A percentile compares a stretch with the other conserved stretches of the same genome.
Evolutionary conservation across 768 basidiomycete genomes (phyloP).

Genomic region (Tulasnella calospora): DNA sequence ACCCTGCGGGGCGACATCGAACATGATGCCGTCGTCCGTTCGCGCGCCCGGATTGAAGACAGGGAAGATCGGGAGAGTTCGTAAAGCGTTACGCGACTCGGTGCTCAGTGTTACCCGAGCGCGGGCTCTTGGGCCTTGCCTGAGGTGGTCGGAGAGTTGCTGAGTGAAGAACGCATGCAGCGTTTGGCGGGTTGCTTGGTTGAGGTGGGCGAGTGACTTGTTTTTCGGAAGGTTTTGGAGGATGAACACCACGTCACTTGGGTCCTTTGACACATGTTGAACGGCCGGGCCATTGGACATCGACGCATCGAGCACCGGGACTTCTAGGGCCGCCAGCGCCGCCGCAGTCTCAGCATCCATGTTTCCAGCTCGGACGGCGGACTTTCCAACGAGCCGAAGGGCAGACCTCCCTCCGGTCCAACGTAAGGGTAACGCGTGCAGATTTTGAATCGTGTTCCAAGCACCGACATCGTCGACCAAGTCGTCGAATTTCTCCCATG

Average conservation of each 20-base stretch:
- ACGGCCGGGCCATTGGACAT: background rate
- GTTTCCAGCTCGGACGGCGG: background rate
- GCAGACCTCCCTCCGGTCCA: background rate
- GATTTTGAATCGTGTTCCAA: background rate
- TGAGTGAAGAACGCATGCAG: conserved; percentile 4
- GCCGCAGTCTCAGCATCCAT: background rate
- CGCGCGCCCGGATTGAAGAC: conserved; percentile 34
- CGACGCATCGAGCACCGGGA: background rate
- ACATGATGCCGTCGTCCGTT: conserved; percentile 29
- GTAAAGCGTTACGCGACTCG: background rate
- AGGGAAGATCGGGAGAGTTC: conserved; percentile 10
- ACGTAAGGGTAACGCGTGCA: background rate
- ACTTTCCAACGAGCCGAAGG: background rate
- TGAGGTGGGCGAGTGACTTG: background rate
- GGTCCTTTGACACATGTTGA: background rate
- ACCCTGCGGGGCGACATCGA: background rate
- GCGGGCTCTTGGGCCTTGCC: background rate
- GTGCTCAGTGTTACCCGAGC: background rate
- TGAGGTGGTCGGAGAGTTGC: background rate
- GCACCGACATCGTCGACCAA: background rate
- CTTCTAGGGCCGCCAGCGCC: background rate
- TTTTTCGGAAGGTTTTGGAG: background rate
- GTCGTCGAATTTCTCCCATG: conserved; percentile 29
- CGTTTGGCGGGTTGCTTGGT: background rate
- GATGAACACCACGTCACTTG: background rate